Base-by-base conservation (phyloP, 306 rosid genomes). In the Argentina anserina region DNA sequence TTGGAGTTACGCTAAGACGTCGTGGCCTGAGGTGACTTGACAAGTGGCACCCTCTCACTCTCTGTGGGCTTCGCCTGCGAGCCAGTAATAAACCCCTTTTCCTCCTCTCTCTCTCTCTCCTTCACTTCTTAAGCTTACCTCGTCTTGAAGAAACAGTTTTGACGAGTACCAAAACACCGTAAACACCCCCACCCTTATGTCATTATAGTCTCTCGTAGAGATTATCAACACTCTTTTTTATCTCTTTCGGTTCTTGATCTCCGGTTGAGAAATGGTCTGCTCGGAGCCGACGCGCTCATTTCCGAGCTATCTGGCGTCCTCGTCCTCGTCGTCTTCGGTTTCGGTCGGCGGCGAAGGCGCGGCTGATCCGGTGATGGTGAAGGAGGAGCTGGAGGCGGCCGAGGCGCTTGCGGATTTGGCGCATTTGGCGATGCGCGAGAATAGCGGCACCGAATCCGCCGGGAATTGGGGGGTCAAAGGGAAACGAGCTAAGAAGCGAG, bases 361-460 rank as follows among this genome's bases (percentile, higher is more conserved):
- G 9, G 76, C 72, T 73, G 97, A 87, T 86, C 86, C 63, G 72
- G 64, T 86, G 72, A 67, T 86, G 83, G 86, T 87, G 52, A 75
- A 76, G 83, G 83, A 77, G 20, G 99, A 94, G 89, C 80, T 94
- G 58, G 92, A 91, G 82, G 99, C 96, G 78, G 99, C 99, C 42
- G 97, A 90, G 91, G 93, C 96, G 66, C 86, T 95, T 0, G 97
- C 90, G 11, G 87, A 88, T 82, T 74, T 92, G 72, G 89, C 99
- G 2, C 80, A 76, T 20, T 72, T 88, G 58, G 97, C 93, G 45
- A 81, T 84, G 88, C 81, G 81, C 9, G 86, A 85, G 41, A 74
- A 53, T 26, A 52, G 73, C 36, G 73, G 56, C 18, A 73, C 72
- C 18, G 80, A 79, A 17, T 75, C 80, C 4, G 62, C 72, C 2